These are phyloP conservation scores for Astragalus membranaceus DNA, from an alignment of 306 rosid species.

Conservation along the genomic window DNA sequence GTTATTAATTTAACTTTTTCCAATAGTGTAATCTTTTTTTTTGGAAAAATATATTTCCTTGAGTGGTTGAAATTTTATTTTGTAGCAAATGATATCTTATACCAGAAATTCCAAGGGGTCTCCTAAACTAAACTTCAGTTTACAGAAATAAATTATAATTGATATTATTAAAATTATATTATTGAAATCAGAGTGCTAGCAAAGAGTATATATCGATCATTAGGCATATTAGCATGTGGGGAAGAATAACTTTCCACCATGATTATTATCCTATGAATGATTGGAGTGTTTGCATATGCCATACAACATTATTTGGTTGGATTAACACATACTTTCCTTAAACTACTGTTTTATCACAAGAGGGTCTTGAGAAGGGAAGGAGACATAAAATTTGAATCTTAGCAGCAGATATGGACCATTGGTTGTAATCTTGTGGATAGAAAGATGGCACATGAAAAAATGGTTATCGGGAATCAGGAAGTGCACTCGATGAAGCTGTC, in stretches of 20 bases:
- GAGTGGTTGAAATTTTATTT: neutral
- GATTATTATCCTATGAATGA: conserved; percentile 26
- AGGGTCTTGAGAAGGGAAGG: neutral
- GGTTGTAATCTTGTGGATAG: neutral
- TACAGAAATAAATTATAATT: neutral
- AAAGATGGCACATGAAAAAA: neutral
- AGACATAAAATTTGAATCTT: neutral
- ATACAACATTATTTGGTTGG: conserved; percentile 32
- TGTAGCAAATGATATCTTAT: neutral
- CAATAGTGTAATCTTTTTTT: no score
- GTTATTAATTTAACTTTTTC: no score
- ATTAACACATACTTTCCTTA: neutral
- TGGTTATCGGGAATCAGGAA: neutral
- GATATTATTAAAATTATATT: neutral
- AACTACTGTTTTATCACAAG: neutral
- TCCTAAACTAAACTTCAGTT: no score
- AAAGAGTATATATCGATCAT: neutral
- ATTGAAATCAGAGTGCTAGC: neutral
- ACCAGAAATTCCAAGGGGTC: no score
- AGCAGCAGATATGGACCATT: neutral
- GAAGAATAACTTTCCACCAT: conserved; percentile 16
- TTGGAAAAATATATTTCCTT: no score
- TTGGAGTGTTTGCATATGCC: conserved; percentile 28
- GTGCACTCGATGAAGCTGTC: neutral
- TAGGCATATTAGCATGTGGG: conserved; percentile 15